phyloP scores from a whole-genome alignment of 2,329 filamentous ascomycete species.

The Fusarium torreyae region DNA sequence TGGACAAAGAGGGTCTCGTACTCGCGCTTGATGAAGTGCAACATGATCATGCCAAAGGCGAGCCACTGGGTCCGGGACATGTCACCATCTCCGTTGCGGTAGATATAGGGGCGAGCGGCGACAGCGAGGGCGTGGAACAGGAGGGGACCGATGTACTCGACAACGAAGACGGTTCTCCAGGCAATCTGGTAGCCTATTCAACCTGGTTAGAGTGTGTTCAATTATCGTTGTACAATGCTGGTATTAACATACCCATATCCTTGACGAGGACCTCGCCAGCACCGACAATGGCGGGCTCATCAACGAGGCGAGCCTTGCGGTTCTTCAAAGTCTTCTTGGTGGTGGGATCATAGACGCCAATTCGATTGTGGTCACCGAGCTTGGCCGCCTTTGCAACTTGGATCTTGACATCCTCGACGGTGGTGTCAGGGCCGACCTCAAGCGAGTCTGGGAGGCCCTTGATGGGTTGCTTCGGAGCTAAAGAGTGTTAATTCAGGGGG shows the following conservation, averaged over 20 bases:
- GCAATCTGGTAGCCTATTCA: slow-evolving; percentile 83
- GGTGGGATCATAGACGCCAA: slow-evolving; percentile 73
- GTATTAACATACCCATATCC: slow-evolving; percentile 80
- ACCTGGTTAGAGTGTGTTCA: slow-evolving; percentile 9
- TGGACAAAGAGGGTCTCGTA: slow-evolving; percentile 95
- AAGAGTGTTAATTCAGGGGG: slow-evolving; percentile 8
- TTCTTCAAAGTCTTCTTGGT: slow-evolving; percentile 76
- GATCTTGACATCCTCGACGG: slow-evolving; percentile 73
- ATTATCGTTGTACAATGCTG: background rate
- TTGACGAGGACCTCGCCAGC: slow-evolving; percentile 83
- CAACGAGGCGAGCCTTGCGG: slow-evolving; percentile 67
- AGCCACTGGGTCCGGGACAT: slow-evolving; percentile 80
- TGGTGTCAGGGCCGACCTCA: slow-evolving; percentile 65
- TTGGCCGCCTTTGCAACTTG: slow-evolving; percentile 66
- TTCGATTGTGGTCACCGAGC: slow-evolving; percentile 71
- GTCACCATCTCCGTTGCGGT: slow-evolving; percentile 61
- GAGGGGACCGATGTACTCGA: slow-evolving; percentile 95
- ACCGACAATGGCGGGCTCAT: slow-evolving; percentile 64
- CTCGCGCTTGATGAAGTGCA: slow-evolving; percentile 96
- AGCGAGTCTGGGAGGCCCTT: slow-evolving; percentile 68
- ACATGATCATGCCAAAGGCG: slow-evolving; percentile 78
- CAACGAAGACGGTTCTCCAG: slow-evolving; percentile 94
- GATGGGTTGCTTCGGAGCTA: slow-evolving; percentile 66
- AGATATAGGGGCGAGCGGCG: slow-evolving; percentile 77
- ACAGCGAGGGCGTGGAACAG: slow-evolving; percentile 85